A percentile compares a stretch with the other conserved stretches of the same genome.
Conservation (phyloP, 148 eudicot genomes). For the Salicornia ramosissima region DNA sequence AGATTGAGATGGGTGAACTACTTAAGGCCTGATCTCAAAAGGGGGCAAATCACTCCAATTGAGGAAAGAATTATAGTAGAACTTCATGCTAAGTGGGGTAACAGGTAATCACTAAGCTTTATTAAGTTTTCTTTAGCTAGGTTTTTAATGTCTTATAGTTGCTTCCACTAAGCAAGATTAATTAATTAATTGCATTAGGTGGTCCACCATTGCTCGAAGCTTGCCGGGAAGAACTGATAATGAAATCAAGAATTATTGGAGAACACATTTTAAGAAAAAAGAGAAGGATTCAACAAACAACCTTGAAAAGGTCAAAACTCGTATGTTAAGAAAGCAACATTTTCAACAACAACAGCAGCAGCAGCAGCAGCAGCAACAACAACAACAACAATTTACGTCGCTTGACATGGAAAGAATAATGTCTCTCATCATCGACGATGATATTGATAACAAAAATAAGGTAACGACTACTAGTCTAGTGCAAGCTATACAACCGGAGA, state of each 20-base stretch:
- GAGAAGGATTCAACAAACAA: conserved; percentile 22
- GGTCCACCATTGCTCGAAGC: conserved; percentile 80
- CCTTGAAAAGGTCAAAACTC: conserved; percentile 35
- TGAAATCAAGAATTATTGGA: conserved; percentile 81
- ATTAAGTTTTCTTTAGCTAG: neutral
- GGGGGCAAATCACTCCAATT: conserved; percentile 66
- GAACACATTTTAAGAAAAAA: conserved; percentile 81
- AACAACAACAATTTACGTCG: conserved; percentile 23
- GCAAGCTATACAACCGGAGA: conserved; percentile 30
- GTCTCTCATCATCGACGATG: conserved; percentile 37
- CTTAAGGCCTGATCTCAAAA: conserved; percentile 71
- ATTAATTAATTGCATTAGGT: conserved; percentile 28
- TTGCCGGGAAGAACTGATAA: conserved; percentile 81
- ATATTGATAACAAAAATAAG: conserved; percentile 20
- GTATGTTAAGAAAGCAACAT: conserved; percentile 41
- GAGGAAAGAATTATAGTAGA: conserved; percentile 59
- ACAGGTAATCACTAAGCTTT: conserved; percentile 53
- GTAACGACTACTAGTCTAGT: conserved; percentile 6
- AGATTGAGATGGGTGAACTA: conserved; percentile 76
- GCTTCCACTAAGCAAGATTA: neutral
- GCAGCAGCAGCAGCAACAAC: conserved; percentile 22
- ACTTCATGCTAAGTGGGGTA: conserved; percentile 78
- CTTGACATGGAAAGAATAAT: conserved; percentile 47
- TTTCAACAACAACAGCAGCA: conserved; percentile 37
- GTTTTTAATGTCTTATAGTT: too few relatives aligned